Evolutionary conservation across 495 filamentous ascomycete species (phyloP).

Genomic region (Pseudotulostoma volvatum): DNA sequence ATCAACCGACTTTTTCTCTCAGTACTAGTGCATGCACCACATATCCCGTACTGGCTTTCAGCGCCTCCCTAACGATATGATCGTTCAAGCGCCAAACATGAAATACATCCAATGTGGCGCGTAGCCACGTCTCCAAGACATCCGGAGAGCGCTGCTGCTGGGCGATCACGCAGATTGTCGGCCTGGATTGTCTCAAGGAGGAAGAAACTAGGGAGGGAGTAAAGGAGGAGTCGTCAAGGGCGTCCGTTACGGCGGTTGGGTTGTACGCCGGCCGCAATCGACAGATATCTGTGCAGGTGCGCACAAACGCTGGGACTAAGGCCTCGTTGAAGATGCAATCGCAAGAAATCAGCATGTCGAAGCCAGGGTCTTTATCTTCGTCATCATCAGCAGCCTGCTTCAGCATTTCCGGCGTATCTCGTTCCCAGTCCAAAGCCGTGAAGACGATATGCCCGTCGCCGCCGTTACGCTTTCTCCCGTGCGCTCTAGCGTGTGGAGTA

Average conservation of each 20-base stretch:
- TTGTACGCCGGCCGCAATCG: constrained; percentile 27
- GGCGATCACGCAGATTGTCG: constrained; percentile 56
- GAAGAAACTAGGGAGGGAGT: not conserved
- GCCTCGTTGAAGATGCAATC: constrained; percentile 86
- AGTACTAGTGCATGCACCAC: constrained; percentile 26
- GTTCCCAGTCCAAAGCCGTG: constrained; percentile 30
- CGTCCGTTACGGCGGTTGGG: constrained; percentile 1
- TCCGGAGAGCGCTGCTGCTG: constrained; percentile 73
- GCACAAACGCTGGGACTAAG: constrained; percentile 66
- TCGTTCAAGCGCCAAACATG: constrained; percentile 64
- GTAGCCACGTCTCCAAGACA: constrained; percentile 74
- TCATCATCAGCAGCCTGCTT: constrained; percentile 11
- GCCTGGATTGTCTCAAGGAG: constrained; percentile 14
- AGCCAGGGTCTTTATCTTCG: constrained; percentile 16
- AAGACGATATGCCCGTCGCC: constrained; percentile 15
- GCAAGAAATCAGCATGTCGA: constrained; percentile 58
- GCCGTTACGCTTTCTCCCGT: not conserved
- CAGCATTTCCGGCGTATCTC: constrained; percentile 18
- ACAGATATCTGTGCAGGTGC: constrained; percentile 69
- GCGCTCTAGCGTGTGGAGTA: not conserved
- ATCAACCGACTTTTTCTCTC: constrained; percentile 6
- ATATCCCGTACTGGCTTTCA: constrained; percentile 37
- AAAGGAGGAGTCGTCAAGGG: not conserved
- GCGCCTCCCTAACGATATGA: constrained; percentile 31
- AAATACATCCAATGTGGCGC: constrained; percentile 47